A percentile compares a stretch with the other conserved stretches of the same genome.
Evolutionary conservation across 768 basidiomycete genomes (phyloP).

Genomic region (Xanthoconium stramineum): DNA sequence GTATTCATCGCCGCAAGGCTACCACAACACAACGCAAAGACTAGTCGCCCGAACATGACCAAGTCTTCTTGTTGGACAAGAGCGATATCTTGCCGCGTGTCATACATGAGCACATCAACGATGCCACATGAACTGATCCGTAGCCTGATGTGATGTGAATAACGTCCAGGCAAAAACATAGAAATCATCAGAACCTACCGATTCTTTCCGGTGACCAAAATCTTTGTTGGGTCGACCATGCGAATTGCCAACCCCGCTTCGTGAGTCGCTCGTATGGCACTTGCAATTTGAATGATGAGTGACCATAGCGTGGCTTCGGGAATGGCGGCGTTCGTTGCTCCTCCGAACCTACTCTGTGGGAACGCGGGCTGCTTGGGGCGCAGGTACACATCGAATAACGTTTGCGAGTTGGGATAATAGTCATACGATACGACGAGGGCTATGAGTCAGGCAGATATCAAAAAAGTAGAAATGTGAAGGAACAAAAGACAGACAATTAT

Average conservation of each 20-base stretch:
- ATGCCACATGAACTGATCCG: constrained; percentile 87
- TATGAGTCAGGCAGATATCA: constrained; percentile 29
- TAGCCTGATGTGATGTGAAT: constrained; percentile 44
- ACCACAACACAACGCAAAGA: constrained; percentile 76
- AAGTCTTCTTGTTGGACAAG: constrained; percentile 86
- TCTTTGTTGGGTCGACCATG: constrained; percentile 81
- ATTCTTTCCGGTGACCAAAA: constrained; percentile 87
- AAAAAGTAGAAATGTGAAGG: constrained; percentile 2
- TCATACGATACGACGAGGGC: constrained; percentile 91
- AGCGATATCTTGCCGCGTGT: constrained; percentile 57
- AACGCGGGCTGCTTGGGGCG: constrained; percentile 47
- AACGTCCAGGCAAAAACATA: background rate
- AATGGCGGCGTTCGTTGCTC: constrained; percentile 34
- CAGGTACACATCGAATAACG: constrained; percentile 76
- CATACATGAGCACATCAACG: constrained; percentile 80
- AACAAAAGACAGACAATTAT: constrained; percentile 64
- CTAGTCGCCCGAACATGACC: constrained; percentile 76
- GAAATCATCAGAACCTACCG: constrained; percentile 42
- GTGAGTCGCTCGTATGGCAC: constrained; percentile 84
- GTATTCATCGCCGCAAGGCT: constrained; percentile 56
- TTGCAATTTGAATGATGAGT: constrained; percentile 86
- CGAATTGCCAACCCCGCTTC: constrained; percentile 76
- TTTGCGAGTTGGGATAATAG: constrained; percentile 81
- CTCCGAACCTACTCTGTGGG: constrained; percentile 36
- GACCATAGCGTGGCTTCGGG: constrained; percentile 88